A percentile compares a stretch with the other conserved stretches of the same genome.
Conservation (phyloP, 2,329 filamentous ascomycete species). For the Ustulina deusta region DNA sequence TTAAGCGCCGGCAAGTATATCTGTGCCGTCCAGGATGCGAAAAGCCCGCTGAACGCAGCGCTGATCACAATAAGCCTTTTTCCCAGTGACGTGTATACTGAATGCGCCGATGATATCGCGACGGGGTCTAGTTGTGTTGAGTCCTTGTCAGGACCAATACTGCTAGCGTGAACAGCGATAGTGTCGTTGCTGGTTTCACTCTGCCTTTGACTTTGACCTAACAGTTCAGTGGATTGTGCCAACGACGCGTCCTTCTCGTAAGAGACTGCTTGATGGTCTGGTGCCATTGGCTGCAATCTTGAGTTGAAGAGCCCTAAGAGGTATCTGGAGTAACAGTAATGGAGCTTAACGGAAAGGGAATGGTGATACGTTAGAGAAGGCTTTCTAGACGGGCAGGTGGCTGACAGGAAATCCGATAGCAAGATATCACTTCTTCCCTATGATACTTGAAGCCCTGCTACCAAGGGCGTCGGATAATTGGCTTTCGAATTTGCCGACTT, state of each 20-base stretch:
- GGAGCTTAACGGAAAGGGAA: neutral
- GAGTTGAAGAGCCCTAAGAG: neutral
- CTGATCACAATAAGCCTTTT: slow-evolving; percentile 45
- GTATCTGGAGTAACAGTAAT: neutral
- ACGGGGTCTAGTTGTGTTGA: slow-evolving; percentile 28
- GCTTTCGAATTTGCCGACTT: slow-evolving; percentile 9
- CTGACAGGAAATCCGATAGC: neutral
- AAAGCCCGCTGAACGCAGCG: slow-evolving; percentile 45
- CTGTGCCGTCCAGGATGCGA: slow-evolving; percentile 46
- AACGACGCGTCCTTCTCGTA: slow-evolving; percentile 25
- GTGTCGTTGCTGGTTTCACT: slow-evolving; percentile 41
- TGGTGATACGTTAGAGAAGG: neutral
- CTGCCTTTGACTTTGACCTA: slow-evolving; percentile 27
- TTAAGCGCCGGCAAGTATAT: slow-evolving; percentile 47
- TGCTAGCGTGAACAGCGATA: slow-evolving; percentile 28
- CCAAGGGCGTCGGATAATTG: neutral
- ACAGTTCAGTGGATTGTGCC: slow-evolving; percentile 10
- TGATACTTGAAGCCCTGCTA: neutral
- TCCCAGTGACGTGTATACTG: slow-evolving; percentile 41
- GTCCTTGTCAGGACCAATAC: slow-evolving; percentile 29
- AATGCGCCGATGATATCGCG: slow-evolving; percentile 35
- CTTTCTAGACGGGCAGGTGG: neutral
- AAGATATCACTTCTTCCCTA: slow-evolving; percentile 11
- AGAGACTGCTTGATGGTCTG: slow-evolving; percentile 20
- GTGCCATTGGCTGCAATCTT: slow-evolving; percentile 21